A percentile compares a stretch with the other conserved stretches of the same genome.
Conservation (phyloP, 2,329 filamentous ascomycete genomes). For the Onygena corvina region DNA sequence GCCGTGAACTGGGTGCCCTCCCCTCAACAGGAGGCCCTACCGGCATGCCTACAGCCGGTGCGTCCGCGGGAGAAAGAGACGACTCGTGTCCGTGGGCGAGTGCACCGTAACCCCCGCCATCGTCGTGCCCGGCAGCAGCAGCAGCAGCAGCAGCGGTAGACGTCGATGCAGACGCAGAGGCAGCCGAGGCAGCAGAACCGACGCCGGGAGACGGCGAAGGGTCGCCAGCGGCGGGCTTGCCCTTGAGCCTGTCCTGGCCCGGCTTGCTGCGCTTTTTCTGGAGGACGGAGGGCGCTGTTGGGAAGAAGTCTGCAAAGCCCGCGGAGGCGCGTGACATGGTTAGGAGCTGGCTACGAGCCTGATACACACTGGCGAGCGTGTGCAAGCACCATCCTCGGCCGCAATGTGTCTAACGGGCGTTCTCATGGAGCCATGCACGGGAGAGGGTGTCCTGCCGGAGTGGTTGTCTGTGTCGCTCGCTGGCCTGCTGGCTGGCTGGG, state of each 20-base stretch:
- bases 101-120: background rate
- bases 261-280: slow-evolving; percentile 37
- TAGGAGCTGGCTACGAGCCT: slow-evolving; percentile 40
- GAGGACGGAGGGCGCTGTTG: slow-evolving; percentile 57
- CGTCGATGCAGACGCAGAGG: background rate
- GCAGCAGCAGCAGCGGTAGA: background rate
- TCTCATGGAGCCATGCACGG: slow-evolving; percentile 8
- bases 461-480: background rate
- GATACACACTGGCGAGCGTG: slow-evolving; percentile 23
- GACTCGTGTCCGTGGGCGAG: background rate
- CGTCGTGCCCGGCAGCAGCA: background rate
- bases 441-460: background rate
- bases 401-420: background rate
- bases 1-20: no score
- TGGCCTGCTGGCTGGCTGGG: background rate
- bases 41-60: background rate
- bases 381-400: slow-evolving; percentile 32
- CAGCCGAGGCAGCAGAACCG: background rate
- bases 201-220: background rate
- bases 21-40: background rate
- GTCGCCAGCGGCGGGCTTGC: slow-evolving; percentile 32
- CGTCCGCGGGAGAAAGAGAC: background rate
- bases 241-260: slow-evolving; percentile 50
- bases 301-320: slow-evolving; percentile 79
- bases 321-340: slow-evolving; percentile 70